These are phyloP conservation scores for Saccharomyces hybrid DNA, from an alignment of 1,139 yeast genomes.

Conservation along the genomic window DNA sequence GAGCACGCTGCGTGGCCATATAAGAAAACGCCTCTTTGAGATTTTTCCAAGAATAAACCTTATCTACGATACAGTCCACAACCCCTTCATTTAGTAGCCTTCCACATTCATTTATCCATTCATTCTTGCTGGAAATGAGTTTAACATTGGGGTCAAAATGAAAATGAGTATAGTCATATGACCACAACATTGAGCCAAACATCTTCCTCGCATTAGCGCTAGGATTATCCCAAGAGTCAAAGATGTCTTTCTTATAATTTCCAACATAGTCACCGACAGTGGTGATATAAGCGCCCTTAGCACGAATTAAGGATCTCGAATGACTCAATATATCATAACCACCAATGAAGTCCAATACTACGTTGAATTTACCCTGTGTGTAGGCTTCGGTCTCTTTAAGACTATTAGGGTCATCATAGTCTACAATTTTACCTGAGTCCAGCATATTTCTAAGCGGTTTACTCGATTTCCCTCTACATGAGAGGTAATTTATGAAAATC, in stretches of 20 bases:
- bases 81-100: constrained; percentile 40
- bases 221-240: constrained; percentile 34
- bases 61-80: constrained; percentile 43
- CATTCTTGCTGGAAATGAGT: constrained; percentile 22
- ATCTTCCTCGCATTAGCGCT: constrained; percentile 35
- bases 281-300: constrained; percentile 44
- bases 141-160: constrained; percentile 30
- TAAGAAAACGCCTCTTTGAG: constrained; percentile 45
- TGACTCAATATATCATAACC: constrained; percentile 34
- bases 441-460: constrained; percentile 26
- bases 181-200: constrained; percentile 32
- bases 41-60: constrained; percentile 46
- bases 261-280: constrained; percentile 47
- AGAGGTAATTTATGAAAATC: constrained; percentile 26
- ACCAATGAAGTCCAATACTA: constrained; percentile 45
- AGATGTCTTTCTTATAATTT: constrained; percentile 33
- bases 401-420: constrained; percentile 25
- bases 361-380: constrained; percentile 35
- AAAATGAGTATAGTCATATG: constrained; percentile 32
- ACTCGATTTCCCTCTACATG: constrained; percentile 24
- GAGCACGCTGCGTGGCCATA: constrained; percentile 43
- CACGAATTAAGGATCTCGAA: constrained; percentile 30
- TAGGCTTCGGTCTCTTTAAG: constrained; percentile 24
- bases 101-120: constrained; percentile 33
- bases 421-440: constrained; percentile 20